These are phyloP conservation scores for Beta corolliflora DNA, from an alignment of 179 eudicot genomes.

Conservation along the genomic window DNA sequence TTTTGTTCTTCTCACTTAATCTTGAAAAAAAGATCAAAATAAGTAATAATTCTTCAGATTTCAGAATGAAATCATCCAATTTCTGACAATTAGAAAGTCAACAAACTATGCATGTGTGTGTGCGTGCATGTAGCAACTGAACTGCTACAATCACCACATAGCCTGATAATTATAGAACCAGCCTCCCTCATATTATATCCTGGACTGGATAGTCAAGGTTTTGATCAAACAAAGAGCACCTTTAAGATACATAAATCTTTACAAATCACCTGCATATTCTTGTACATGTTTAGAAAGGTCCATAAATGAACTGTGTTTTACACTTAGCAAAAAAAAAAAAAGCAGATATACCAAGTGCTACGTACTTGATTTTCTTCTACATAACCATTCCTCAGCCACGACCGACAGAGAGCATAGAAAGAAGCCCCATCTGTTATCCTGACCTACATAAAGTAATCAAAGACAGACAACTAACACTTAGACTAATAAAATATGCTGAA, in stretches of 20 bases:
- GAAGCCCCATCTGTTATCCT: too few species aligned
- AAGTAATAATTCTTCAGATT: not conserved
- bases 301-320: not conserved
- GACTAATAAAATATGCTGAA: not conserved
- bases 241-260: not conserved
- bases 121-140: not conserved
- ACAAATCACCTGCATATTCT: not conserved
- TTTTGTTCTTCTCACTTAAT: too few species aligned
- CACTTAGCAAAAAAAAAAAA: not conserved
- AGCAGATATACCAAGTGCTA: slow-evolving; percentile 8
- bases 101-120: not conserved
- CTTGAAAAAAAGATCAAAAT: not conserved
- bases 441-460: slow-evolving; percentile 18
- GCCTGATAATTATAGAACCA: not conserved
- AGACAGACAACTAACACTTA: not conserved
- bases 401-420: too few species aligned
- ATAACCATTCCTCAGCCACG: too few species aligned
- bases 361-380: slow-evolving; percentile 31
- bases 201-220: not conserved
- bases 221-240: not conserved
- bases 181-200: too few species aligned
- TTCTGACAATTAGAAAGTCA: not conserved
- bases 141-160: not conserved
- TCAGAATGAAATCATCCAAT: not conserved
- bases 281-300: not conserved